Percentiles rank a stretch among this genome's conserved stretches.
Conservation (phyloP, 257 asterid species). For the Anisodus acutangulus region DNA sequence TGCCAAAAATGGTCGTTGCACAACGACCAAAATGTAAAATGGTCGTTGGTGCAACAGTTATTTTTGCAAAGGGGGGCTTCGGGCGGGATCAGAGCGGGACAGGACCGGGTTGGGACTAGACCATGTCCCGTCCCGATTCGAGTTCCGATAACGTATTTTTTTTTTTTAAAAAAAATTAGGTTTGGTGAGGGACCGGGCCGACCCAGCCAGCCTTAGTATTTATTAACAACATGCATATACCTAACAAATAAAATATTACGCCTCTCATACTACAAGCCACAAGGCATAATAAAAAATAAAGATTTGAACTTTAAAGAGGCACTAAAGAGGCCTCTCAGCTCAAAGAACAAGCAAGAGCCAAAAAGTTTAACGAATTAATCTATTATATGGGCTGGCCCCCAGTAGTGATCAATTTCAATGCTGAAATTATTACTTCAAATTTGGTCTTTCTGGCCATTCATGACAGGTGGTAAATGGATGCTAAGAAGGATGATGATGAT, state of each 20-base stretch:
- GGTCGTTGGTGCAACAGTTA: no score
- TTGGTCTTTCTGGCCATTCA: slow-evolving; percentile 47
- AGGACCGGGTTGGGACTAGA: no score
- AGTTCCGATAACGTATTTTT: no score
- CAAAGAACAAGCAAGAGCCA: neutral
- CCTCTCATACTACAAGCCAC: neutral
- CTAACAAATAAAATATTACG: slow-evolving; percentile 15
- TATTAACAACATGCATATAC: neutral
- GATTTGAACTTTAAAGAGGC: slow-evolving; percentile 44
- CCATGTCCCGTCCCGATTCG: no score
- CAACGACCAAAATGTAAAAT: no score
- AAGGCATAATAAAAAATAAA: slow-evolving; percentile 15
- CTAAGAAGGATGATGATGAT: slow-evolving; percentile 59
- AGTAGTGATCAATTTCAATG: slow-evolving; percentile 38
- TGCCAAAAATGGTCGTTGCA: no score
- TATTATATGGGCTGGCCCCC: slow-evolving; percentile 36
- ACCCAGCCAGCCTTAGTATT: neutral
- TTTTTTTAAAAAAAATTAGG: no score
- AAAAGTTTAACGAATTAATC: neutral
- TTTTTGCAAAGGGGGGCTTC: no score
- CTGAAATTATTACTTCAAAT: slow-evolving; percentile 46
- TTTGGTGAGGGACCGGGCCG: no score
- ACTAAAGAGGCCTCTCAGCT: slow-evolving; percentile 37
- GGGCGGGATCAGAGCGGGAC: no score
- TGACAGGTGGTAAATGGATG: slow-evolving; percentile 62